Evolutionary conservation across 306 rosid species (phyloP).

Genomic region (Inga oerstediana): DNA sequence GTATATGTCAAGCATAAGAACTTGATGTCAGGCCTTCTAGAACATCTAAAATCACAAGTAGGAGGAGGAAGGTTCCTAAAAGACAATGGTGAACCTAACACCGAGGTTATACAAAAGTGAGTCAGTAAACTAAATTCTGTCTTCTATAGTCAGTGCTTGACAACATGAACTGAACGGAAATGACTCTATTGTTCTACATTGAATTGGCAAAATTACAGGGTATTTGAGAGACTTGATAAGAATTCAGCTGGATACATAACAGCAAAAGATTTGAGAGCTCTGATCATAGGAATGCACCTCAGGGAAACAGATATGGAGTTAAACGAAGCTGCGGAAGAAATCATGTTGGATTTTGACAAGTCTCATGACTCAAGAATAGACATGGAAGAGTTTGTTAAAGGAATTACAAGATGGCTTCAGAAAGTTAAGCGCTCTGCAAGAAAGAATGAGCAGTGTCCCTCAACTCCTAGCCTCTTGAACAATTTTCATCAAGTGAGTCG

Average conservation of each 20-base stretch:
- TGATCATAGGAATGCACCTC: slow-evolving; percentile 38
- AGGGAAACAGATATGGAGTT: slow-evolving; percentile 33
- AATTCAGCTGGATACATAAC: slow-evolving; percentile 38
- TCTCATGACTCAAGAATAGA: slow-evolving; percentile 32
- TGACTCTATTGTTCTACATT: not conserved
- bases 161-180: not conserved
- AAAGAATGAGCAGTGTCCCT: slow-evolving; percentile 6
- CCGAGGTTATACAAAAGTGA: slow-evolving; percentile 41
- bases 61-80: slow-evolving; percentile 36
- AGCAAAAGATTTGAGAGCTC: slow-evolving; percentile 40
- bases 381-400: slow-evolving; percentile 42
- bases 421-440: slow-evolving; percentile 31
- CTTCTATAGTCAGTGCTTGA: not conserved
- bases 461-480: slow-evolving; percentile 16
- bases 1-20: slow-evolving; percentile 49
- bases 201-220: slow-evolving; percentile 24
- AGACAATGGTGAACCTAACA: slow-evolving; percentile 44
- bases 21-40: slow-evolving; percentile 45
- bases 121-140: not conserved
- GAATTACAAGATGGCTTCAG: slow-evolving; percentile 45
- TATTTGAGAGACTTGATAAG: slow-evolving; percentile 39
- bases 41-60: slow-evolving; percentile 35
- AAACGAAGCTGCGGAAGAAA: slow-evolving; percentile 29
- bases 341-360: slow-evolving; percentile 38
- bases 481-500: slow-evolving; percentile 19